phyloP scores from a whole-genome alignment of 1,139 yeast species.

The Diutina pseudorugosa region DNA sequence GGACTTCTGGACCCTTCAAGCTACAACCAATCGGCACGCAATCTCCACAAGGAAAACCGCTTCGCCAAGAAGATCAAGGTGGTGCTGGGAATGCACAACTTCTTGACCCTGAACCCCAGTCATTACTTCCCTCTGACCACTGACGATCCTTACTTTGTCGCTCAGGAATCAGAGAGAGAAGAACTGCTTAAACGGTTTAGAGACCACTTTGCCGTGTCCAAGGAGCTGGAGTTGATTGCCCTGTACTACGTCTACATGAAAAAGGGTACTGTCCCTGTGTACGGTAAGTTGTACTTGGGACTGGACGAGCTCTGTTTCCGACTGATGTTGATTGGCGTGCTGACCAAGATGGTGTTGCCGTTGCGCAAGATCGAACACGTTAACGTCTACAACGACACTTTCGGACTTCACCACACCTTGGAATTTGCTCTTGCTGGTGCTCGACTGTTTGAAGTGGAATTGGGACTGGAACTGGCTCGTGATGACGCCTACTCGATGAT shows the following conservation, averaged over 20 bases:
- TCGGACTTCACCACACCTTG: constrained; percentile 39
- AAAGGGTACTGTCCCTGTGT: constrained; percentile 53
- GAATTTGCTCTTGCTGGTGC: constrained; percentile 59
- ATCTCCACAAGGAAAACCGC: not conserved
- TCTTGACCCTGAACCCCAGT: constrained; percentile 23
- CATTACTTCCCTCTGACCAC: constrained; percentile 36
- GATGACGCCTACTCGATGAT: constrained; percentile 60
- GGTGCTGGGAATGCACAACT: not conserved
- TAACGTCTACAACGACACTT: constrained; percentile 35
- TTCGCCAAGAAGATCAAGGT: not conserved
- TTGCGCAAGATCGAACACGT: constrained; percentile 58
- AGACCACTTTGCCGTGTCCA: constrained; percentile 51
- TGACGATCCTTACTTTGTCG: constrained; percentile 37
- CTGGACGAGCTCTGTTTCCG: constrained; percentile 59
- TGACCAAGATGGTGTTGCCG: constrained; percentile 79
- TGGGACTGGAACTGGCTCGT: constrained; percentile 50
- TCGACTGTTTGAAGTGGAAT: constrained; percentile 68
- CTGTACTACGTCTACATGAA: constrained; percentile 64
- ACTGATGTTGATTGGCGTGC: constrained; percentile 67
- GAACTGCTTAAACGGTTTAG: constrained; percentile 44
- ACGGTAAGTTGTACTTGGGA: constrained; percentile 75
- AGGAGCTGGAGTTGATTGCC: constrained; percentile 42
- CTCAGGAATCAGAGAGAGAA: constrained; percentile 26
- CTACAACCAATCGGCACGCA: not conserved
- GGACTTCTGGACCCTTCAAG: not conserved